phyloP scores from a whole-genome alignment of 2,329 filamentous ascomycete genomes.

The Aspergillus ustus region DNA sequence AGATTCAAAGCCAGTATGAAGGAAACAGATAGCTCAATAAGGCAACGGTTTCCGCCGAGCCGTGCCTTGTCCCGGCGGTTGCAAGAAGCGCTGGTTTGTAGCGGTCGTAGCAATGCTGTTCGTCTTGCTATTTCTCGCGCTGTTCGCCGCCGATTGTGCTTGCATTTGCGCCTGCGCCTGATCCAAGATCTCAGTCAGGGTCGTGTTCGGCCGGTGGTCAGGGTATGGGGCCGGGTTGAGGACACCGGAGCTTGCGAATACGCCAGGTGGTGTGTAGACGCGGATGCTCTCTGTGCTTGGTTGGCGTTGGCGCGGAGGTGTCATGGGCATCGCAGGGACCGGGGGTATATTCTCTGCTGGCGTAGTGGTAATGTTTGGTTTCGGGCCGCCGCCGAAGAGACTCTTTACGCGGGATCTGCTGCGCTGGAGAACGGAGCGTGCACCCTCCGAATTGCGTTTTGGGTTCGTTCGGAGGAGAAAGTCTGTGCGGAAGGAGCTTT shows the following conservation, averaged over 20 bases:
- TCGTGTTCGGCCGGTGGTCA: constrained; percentile 36
- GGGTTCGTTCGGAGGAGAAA: constrained; percentile 43
- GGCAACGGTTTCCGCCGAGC: constrained; percentile 4
- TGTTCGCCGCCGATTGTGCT: neutral
- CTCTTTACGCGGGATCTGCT: constrained; percentile 44
- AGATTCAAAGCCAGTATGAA: neutral
- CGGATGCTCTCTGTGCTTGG: constrained; percentile 52
- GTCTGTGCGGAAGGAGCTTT: constrained; percentile 49
- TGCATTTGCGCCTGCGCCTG: constrained; percentile 8
- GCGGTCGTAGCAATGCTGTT: neutral
- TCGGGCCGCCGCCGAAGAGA: constrained; percentile 36
- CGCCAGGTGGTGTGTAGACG: constrained; percentile 50
- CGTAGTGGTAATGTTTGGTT: constrained; percentile 9
- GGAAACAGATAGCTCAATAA: neutral
- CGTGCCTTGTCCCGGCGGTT: constrained; percentile 7
- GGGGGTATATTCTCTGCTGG: constrained; percentile 16
- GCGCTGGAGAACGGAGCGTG: constrained; percentile 39
- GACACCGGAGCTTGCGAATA: constrained; percentile 32
- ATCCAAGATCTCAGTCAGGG: constrained; percentile 29
- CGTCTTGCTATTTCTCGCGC: constrained; percentile 4
- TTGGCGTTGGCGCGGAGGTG: constrained; percentile 34
- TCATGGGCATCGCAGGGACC: constrained; percentile 26
- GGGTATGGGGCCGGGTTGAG: constrained; percentile 34
- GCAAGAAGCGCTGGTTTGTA: constrained; percentile 9
- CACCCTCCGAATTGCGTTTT: constrained; percentile 29